Evolutionary conservation across 768 basidiomycete species (phyloP).

Genomic region (Lactifluus piperatus): DNA sequence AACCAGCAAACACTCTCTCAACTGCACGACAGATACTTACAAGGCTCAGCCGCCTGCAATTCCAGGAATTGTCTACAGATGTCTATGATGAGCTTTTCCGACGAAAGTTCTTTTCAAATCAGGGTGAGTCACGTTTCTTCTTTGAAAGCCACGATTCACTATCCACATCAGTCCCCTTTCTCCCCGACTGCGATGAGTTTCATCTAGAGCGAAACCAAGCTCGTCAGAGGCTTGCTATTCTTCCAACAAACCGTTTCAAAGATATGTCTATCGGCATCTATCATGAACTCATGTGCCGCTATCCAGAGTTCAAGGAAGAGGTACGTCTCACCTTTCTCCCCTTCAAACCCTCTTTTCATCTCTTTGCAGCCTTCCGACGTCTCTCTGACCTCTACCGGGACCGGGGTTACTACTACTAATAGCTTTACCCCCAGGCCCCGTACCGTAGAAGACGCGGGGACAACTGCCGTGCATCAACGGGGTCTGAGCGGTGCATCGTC

Average conservation of each 20-base stretch:
- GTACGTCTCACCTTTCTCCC: constrained; percentile 33
- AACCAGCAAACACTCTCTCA: constrained; percentile 65
- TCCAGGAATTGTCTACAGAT: constrained; percentile 95
- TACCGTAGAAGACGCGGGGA: too few relatives aligned
- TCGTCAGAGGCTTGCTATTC: constrained; percentile 86
- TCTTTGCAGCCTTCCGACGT: constrained; percentile 24
- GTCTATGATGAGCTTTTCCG: constrained; percentile 92
- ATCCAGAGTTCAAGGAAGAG: constrained; percentile 92
- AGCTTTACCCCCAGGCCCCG: too few relatives aligned
- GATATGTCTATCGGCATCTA: constrained; percentile 94
- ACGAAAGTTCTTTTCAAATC: constrained; percentile 54
- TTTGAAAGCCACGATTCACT: background rate
- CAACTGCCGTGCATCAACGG: too few relatives aligned
- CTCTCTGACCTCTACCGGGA: constrained; percentile 41
- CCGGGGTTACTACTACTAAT: too few relatives aligned
- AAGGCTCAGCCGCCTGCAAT: constrained; percentile 87
- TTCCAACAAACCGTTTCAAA: constrained; percentile 84
- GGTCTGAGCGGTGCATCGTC: too few relatives aligned
- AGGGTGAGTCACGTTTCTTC: constrained; percentile 38
- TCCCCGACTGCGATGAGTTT: constrained; percentile 86
- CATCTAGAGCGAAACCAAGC: constrained; percentile 99
- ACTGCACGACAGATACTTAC: constrained; percentile 86
- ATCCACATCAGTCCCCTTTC: constrained; percentile 58
- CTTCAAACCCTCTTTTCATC: constrained; percentile 17
- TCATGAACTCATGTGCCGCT: constrained; percentile 83